Percentiles rank a stretch among this genome's conserved stretches.
Evolutionary conservation across 108 stramenopile species (phyloP).

Genomic region (Nitzschia putrida): DNA sequence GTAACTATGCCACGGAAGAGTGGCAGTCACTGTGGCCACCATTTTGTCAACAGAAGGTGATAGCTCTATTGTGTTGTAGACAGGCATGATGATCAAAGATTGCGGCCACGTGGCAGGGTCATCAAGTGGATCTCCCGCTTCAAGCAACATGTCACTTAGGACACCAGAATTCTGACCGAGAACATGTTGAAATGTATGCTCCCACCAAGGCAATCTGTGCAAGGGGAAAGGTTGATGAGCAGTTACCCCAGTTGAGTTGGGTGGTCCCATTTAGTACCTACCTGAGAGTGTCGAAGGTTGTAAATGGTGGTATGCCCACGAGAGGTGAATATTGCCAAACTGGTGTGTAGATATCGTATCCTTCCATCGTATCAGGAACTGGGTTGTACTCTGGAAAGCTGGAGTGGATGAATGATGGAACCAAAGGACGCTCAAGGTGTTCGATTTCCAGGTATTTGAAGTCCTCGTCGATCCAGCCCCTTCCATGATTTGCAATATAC

Average conservation of each 20-base stretch:
- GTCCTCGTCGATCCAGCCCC: neutral
- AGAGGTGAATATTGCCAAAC: neutral
- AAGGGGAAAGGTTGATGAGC: too few relatives aligned
- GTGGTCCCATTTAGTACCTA: neutral
- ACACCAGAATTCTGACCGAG: too few relatives aligned
- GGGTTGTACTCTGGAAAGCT: neutral
- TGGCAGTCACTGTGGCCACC: slow-evolving; percentile 15
- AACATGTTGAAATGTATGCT: too few relatives aligned
- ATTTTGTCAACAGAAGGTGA: neutral
- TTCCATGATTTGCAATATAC: neutral
- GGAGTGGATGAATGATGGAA: neutral
- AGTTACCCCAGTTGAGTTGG: too few relatives aligned
- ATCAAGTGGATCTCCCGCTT: too few relatives aligned
- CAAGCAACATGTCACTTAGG: too few relatives aligned
- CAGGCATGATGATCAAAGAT: neutral
- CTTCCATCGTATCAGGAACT: neutral
- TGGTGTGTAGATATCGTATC: neutral
- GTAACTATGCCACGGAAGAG: neutral
- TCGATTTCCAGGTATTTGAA: neutral
- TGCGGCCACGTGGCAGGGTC: neutral
- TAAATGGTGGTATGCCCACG: neutral
- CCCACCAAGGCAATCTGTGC: too few relatives aligned
- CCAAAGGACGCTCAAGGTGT: too few relatives aligned
- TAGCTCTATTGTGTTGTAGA: neutral
- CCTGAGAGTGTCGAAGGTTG: neutral